Evolutionary conservation across 176 grass and related monocot genomes (phyloP).

Genomic region (Raddia distichophylla): DNA sequence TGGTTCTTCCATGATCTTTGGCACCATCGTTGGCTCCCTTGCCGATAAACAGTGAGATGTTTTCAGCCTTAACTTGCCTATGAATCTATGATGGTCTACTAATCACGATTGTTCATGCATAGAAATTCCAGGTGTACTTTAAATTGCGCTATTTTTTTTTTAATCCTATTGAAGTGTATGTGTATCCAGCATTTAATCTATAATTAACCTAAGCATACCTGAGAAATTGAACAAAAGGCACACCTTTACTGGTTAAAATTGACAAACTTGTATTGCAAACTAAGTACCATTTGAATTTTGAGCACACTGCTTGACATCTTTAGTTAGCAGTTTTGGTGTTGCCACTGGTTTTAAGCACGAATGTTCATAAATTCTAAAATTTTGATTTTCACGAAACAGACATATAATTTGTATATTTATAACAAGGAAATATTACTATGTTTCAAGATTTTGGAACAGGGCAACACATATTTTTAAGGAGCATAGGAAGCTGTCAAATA

Average conservation of each 20-base stretch:
- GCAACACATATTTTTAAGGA: background rate
- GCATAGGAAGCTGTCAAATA: background rate
- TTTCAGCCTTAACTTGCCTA: background rate
- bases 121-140: background rate
- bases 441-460: background rate
- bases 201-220: background rate
- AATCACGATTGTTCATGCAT: background rate
- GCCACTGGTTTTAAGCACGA: background rate
- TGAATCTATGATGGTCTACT: background rate
- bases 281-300: background rate
- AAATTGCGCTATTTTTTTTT: background rate
- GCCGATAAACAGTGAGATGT: conserved; percentile 64
- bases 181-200: background rate
- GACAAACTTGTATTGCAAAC: background rate
- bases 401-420: background rate
- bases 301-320: background rate
- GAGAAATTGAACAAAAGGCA: background rate
- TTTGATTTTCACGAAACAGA: background rate
- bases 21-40: conserved; percentile 66
- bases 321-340: background rate
- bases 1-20: conserved; percentile 67
- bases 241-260: background rate
- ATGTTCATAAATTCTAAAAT: background rate
- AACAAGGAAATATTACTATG: background rate
- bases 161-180: background rate